Percentiles rank a stretch among this genome's conserved stretches.
These are phyloP conservation scores for sorghum (Sorghum bicolor) DNA, from an alignment of 176 grass and related monocot species.

Conservation along the genomic window DNA sequence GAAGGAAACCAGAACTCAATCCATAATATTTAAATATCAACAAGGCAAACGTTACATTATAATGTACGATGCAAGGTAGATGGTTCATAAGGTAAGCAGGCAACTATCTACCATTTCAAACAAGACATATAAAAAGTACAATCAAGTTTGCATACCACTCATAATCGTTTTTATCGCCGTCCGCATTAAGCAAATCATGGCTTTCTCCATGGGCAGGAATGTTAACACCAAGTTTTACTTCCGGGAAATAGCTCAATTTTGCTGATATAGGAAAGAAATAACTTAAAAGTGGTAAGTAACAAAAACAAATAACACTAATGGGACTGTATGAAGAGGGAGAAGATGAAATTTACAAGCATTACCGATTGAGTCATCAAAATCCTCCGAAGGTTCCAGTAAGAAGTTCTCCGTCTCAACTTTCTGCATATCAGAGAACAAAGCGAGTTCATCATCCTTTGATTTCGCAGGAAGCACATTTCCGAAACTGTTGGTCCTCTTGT, in stretches of 20 bases:
- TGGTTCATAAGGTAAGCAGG: conserved; percentile 14
- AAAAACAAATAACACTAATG: conserved; percentile 26
- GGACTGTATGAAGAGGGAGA: conserved; percentile 16
- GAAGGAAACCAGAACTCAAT: not conserved
- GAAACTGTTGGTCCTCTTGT: conserved; percentile 68
- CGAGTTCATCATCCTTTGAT: conserved; percentile 77
- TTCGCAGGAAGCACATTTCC: conserved; percentile 47
- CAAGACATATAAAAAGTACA: conserved; percentile 17
- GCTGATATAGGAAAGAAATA: conserved; percentile 39
- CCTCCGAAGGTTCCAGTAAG: conserved; percentile 70
- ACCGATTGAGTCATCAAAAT: conserved; percentile 90
- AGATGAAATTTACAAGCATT: conserved; percentile 29
- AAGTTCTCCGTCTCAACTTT: conserved; percentile 80
- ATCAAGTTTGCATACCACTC: conserved; percentile 66
- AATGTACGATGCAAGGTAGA: not conserved
- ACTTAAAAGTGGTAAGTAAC: conserved; percentile 12
- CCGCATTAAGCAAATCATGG: conserved; percentile 72
- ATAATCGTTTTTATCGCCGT: conserved; percentile 91
- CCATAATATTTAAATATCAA: conserved; percentile 7
- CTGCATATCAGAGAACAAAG: conserved; percentile 73
- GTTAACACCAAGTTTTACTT: conserved; percentile 70
- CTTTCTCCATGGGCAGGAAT: conserved; percentile 62
- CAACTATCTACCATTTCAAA: not conserved
- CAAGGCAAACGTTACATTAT: not conserved
- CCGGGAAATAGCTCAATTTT: conserved; percentile 74